Percentiles rank a stretch among this genome's conserved stretches.
Evolutionary conservation across 306 rosid species (phyloP).

Genomic region (Ochetophila trinervis): DNA sequence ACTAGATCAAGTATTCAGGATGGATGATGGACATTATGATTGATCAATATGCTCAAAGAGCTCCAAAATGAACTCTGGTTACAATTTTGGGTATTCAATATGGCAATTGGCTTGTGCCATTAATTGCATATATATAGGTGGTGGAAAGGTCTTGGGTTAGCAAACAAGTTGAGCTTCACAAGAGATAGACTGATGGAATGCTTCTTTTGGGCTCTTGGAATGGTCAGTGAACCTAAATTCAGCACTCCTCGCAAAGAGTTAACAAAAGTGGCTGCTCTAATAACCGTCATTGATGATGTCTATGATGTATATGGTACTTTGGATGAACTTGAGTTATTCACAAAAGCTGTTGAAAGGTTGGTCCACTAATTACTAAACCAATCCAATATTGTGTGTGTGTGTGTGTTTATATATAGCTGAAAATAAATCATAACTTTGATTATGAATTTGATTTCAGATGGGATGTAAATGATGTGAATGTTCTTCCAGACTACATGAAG

Average conservation of each 20-base stretch:
- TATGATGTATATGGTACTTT: constrained; percentile 53
- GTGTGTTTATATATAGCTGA: not conserved
- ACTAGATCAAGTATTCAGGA: too few relatives aligned
- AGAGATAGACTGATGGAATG: constrained; percentile 55
- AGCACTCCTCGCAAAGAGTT: constrained; percentile 37
- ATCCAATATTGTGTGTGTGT: too few relatives aligned
- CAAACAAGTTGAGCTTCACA: constrained; percentile 41
- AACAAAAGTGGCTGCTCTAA: constrained; percentile 40
- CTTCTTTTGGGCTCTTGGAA: constrained; percentile 47
- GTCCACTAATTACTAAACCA: not conserved
- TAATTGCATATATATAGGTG: constrained; percentile 42
- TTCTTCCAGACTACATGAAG: constrained; percentile 55
- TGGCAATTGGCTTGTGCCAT: not conserved
- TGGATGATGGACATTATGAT: too few relatives aligned
- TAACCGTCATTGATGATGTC: constrained; percentile 49
- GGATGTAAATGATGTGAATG: constrained; percentile 38
- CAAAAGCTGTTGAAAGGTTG: constrained; percentile 48
- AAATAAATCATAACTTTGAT: not conserved
- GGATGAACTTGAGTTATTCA: constrained; percentile 50
- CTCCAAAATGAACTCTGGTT: too few relatives aligned
- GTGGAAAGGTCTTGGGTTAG: constrained; percentile 51
- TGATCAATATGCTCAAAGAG: too few relatives aligned
- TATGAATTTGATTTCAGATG: constrained; percentile 34
- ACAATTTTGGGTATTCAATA: not conserved
- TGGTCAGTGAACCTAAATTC: constrained; percentile 37